phyloP scores from a whole-genome alignment of 2,329 filamentous ascomycete genomes.

The Paecilomyces niveus region DNA sequence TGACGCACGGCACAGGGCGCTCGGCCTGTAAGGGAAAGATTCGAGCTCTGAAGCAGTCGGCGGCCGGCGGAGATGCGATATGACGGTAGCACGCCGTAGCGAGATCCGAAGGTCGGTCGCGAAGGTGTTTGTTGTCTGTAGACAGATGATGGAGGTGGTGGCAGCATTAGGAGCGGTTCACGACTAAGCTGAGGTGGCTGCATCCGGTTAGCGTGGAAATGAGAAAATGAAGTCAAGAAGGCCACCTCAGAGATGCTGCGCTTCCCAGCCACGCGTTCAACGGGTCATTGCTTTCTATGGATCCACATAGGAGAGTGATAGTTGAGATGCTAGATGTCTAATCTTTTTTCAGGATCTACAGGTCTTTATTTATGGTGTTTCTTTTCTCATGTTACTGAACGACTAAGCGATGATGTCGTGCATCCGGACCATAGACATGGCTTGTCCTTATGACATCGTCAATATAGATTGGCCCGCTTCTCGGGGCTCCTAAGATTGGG shows the following conservation, averaged over 20 bases:
- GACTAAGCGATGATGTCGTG: neutral
- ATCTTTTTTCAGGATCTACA: neutral
- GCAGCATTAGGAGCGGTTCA: conserved; percentile 24
- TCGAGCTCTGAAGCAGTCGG: conserved; percentile 12
- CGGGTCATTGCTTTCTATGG: neutral
- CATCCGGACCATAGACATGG: neutral
- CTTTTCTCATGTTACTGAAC: neutral
- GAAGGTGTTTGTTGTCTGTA: conserved; percentile 16
- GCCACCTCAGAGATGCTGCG: conserved; percentile 7
- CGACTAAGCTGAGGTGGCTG: conserved; percentile 35
- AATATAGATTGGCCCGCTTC: neutral
- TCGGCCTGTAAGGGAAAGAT: conserved; percentile 17
- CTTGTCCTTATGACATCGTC: neutral
- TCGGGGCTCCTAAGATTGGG: neutral
- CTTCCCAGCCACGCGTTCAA: neutral
- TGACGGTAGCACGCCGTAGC: conserved; percentile 7
- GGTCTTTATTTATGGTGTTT: neutral
- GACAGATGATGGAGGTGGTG: conserved; percentile 25
- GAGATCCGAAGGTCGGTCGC: conserved; percentile 14
- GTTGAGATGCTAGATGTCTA: neutral
- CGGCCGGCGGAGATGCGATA: conserved; percentile 6
- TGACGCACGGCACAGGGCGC: conserved; percentile 16
- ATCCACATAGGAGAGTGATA: neutral
- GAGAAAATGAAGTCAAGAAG: conserved; percentile 16
- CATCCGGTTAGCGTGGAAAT: conserved; percentile 34